A percentile compares a stretch with the other conserved stretches of the same genome.
Conservation (phyloP, 2,329 filamentous ascomycete species). For the Juglanconis oblonga region DNA sequence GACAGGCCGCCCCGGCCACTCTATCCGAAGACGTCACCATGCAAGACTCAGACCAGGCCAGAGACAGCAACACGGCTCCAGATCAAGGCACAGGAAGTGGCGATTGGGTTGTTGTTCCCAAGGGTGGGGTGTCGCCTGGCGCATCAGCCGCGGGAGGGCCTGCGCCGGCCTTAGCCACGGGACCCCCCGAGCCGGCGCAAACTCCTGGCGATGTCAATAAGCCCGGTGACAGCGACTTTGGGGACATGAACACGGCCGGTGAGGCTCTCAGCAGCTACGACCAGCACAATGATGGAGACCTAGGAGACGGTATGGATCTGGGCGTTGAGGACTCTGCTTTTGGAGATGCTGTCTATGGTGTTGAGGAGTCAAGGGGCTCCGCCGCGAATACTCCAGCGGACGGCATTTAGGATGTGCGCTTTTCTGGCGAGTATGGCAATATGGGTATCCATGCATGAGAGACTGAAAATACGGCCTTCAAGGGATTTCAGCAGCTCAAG, state of each 20-base stretch:
- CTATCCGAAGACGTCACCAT: constrained; percentile 41
- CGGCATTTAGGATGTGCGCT: constrained; percentile 23
- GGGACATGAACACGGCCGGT: constrained; percentile 67
- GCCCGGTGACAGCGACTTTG: constrained; percentile 56
- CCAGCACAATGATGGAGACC: constrained; percentile 46
- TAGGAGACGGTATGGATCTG: constrained; percentile 57
- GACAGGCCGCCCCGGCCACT: constrained; percentile 24
- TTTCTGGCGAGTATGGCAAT: no score
- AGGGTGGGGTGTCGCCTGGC: constrained; percentile 48
- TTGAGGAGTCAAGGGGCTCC: constrained; percentile 33
- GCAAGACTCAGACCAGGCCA: constrained; percentile 28
- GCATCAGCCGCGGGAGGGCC: constrained; percentile 3
- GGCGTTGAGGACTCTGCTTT: constrained; percentile 77
- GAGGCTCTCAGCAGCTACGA: constrained; percentile 69
- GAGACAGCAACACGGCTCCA: constrained; percentile 48
- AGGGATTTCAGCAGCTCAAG: no score
- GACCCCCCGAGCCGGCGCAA: constrained; percentile 2
- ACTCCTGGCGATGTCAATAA: constrained; percentile 36
- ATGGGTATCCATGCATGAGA: no score
- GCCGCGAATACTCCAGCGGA: constrained; percentile 34
- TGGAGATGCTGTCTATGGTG: constrained; percentile 75
- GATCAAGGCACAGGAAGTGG: constrained; percentile 52
- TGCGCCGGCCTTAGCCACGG: constrained; percentile 22
- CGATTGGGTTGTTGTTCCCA: constrained; percentile 75
- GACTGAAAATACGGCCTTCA: no score